Evolutionary conservation across 768 basidiomycete genomes (phyloP).

Genomic region (Tricholoma furcatifolium): DNA sequence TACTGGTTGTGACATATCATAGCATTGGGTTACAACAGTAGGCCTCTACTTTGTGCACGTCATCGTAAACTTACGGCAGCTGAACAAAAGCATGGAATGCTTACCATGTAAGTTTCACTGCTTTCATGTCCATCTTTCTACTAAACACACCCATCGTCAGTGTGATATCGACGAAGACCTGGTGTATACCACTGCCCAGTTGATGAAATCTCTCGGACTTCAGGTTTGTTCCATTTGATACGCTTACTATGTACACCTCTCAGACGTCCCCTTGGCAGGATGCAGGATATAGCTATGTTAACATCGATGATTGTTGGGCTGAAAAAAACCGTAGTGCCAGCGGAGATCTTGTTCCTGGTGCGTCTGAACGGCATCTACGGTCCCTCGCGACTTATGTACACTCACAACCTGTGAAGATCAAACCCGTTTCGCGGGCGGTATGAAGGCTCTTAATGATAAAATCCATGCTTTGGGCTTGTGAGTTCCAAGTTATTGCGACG

Average conservation of each 20-base stretch:
- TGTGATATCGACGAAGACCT: conserved; percentile 58
- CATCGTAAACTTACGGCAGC: not conserved
- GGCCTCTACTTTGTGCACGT: conserved; percentile 17
- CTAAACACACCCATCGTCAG: conserved; percentile 25
- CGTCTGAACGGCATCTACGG: conserved; percentile 3
- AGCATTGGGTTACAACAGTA: conserved; percentile 69
- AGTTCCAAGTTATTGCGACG: conserved; percentile 1
- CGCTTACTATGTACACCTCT: too few species aligned
- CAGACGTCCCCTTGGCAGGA: conserved; percentile 35
- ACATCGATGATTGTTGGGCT: conserved; percentile 66
- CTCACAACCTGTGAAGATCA: conserved; percentile 35
- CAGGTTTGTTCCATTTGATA: conserved; percentile 28
- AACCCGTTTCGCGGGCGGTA: conserved; percentile 54
- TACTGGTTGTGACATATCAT: not conserved
- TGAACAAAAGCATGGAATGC: conserved; percentile 64
- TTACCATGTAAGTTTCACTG: conserved; percentile 44
- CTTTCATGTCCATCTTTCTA: not conserved
- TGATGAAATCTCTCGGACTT: conserved; percentile 56
- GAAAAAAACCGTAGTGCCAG: conserved; percentile 48
- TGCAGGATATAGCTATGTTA: conserved; percentile 57
- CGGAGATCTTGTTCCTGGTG: conserved; percentile 56
- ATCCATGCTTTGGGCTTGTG: conserved; percentile 61
- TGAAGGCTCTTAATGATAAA: conserved; percentile 52
- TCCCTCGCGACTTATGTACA: not conserved
- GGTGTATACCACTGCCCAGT: conserved; percentile 45